A percentile compares a stretch with the other conserved stretches of the same genome.
phyloP scores from a whole-genome alignment of 257 asterid species.

The Solanum chmielewskii region DNA sequence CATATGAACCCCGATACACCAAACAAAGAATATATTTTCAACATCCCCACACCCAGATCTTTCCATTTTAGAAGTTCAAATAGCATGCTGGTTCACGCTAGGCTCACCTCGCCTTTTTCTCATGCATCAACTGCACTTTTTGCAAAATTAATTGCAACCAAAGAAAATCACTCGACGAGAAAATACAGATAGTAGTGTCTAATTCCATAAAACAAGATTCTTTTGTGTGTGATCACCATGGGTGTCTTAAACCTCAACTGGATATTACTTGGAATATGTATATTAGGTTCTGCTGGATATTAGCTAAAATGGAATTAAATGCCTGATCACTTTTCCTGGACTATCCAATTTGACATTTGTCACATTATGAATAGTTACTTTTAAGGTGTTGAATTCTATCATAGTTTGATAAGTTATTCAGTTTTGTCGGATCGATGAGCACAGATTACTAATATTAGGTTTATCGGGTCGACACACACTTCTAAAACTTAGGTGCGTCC shows the following conservation, averaged over 20 bases:
- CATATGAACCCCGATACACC: neutral
- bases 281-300: neutral
- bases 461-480: neutral
- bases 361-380: neutral
- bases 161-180: neutral
- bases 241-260: neutral
- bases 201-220: neutral
- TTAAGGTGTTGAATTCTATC: neutral
- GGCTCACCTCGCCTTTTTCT: neutral
- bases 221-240: neutral
- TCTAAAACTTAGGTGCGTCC: neutral
- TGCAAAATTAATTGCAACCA: neutral
- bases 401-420: neutral
- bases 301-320: neutral
- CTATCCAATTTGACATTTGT: neutral
- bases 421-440: neutral
- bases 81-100: neutral
- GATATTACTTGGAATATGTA: neutral
- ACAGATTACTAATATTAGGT: neutral
- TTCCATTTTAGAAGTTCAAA: neutral
- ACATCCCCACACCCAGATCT: neutral
- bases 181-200: neutral
- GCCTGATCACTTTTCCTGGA: neutral
- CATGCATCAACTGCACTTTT: neutral
- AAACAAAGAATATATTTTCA: neutral